Evolutionary conservation across 2,329 filamentous ascomycete genomes (phyloP), one percentile per base, ranked within the genome.

Genomic region (Aspergillus amoenus): DNA sequence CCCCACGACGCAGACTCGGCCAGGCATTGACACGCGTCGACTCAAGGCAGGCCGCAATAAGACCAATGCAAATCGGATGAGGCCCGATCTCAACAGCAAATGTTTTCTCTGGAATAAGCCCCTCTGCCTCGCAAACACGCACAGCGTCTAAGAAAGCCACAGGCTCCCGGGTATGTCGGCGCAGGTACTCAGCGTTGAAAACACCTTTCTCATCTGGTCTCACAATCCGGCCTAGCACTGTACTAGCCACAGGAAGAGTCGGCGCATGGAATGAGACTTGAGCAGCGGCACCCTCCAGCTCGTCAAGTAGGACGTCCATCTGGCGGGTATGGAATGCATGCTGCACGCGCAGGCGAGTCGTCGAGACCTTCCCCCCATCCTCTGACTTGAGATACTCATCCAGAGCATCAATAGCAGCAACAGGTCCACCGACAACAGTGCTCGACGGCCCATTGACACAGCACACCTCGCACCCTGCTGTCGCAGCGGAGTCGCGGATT

Each of bases 21-120:
- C 21, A 34, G n/a, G 21, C 39, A 24, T 27, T 45, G 13, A 56
- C 22, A 21, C 8, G 22, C 7, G 34, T 81, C 82, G 11, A 79
- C 74, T 7, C 75, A 73, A 32, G 82, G 82, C 54, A 89, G 80
- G 84, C 81, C 76, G 87, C 88, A 61, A 90, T 81, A 81, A 91
- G 86, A 58, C 82, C 82, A 43, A 82, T 81, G 71, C 85, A 89
- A 12, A 91, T 82, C 0, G 88, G 87, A 66, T 90, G 86, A 37
- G 88, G 88, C n/a, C 89, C 89, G 61, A 91, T 76, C 71, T 92
- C 89, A 56, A 92, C 76, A 83, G 85, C 91, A 34, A 86, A 80
- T 5, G 87, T 88, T 73, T 85, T 84, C 61, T 86, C 83, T 59
- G 87, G 80, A 46, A 89, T 51, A 1, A 63, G 15, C 4, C 52